Conservation (phyloP, 108 stramenopile genomes). For the Aurantiochytrium sp. region DNA sequence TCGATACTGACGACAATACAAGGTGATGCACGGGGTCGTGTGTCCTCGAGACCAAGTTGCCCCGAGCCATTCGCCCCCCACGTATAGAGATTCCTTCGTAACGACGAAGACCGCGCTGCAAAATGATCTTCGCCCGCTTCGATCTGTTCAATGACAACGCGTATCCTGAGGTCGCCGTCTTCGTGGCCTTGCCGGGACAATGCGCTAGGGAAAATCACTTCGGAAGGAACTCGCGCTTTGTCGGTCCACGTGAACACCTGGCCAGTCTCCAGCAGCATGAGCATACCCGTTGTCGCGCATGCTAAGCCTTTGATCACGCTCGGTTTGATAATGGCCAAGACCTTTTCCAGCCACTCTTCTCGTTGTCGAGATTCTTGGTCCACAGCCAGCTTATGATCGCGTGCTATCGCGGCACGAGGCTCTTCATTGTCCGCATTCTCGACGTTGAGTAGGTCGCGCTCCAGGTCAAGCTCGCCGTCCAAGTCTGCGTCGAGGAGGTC, state of each 20-base stretch:
- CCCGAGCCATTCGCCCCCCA: neutral
- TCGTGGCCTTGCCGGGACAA: neutral
- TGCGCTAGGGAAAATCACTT: neutral
- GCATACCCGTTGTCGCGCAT: neutral
- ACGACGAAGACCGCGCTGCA: neutral
- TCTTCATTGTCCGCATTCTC: too few species aligned
- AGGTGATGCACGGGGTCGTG: neutral
- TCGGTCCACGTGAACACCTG: neutral
- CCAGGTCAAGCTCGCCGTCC: too few species aligned
- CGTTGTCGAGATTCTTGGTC: neutral
- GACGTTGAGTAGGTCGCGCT: too few species aligned
- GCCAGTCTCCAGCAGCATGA: neutral
- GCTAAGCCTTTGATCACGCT: neutral
- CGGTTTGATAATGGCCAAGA: neutral
- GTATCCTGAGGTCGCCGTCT: neutral
- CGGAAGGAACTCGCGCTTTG: neutral
- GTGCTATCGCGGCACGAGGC: too few species aligned
- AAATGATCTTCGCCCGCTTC: conserved; percentile 1
- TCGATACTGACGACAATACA: neutral
- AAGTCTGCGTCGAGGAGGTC: too few species aligned
- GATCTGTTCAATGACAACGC: neutral
- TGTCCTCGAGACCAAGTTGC: neutral
- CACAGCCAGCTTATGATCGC: neutral
- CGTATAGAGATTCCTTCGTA: neutral
- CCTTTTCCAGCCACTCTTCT: neutral